Conservation (phyloP, 2,329 filamentous ascomycete genomes). For the Emergomyces africanus region DNA sequence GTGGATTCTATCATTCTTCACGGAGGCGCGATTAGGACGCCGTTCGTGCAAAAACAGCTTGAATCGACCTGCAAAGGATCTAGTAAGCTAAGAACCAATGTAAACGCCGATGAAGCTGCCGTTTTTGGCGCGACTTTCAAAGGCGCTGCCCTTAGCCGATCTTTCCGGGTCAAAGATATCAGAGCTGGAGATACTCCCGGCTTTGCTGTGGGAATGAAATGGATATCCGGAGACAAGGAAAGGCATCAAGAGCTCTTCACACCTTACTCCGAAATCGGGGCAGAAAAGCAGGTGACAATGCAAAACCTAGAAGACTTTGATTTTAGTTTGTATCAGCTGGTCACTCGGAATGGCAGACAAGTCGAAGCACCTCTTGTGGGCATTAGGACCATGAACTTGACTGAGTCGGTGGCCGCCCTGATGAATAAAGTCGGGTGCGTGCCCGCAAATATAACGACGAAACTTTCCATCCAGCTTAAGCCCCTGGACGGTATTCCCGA, state of each 20-base stretch:
- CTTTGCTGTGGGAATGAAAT: constrained; percentile 65
- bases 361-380: constrained; percentile 50
- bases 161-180: constrained; percentile 97
- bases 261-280: constrained; percentile 59
- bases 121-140: constrained; percentile 94
- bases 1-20: constrained; percentile 87
- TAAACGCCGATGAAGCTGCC: constrained; percentile 93
- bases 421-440: constrained; percentile 68
- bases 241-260: constrained; percentile 76
- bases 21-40: constrained; percentile 78
- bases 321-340: constrained; percentile 65
- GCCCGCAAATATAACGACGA: constrained; percentile 64
- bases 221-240: constrained; percentile 56
- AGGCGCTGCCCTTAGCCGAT: constrained; percentile 80
- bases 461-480: constrained; percentile 61
- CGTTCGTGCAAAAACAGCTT: constrained; percentile 83
- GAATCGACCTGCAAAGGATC: constrained; percentile 59
- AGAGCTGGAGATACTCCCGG: constrained; percentile 61
- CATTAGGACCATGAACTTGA: constrained; percentile 73
- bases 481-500: constrained; percentile 67
- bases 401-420: constrained; percentile 63
- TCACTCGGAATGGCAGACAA: constrained; percentile 33
- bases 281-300: constrained; percentile 73
- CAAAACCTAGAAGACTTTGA: constrained; percentile 71
- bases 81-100: constrained; percentile 78